These are phyloP conservation scores for Syzygium syzygioides DNA, from an alignment of 441 rosid species.

Conservation along the genomic window DNA sequence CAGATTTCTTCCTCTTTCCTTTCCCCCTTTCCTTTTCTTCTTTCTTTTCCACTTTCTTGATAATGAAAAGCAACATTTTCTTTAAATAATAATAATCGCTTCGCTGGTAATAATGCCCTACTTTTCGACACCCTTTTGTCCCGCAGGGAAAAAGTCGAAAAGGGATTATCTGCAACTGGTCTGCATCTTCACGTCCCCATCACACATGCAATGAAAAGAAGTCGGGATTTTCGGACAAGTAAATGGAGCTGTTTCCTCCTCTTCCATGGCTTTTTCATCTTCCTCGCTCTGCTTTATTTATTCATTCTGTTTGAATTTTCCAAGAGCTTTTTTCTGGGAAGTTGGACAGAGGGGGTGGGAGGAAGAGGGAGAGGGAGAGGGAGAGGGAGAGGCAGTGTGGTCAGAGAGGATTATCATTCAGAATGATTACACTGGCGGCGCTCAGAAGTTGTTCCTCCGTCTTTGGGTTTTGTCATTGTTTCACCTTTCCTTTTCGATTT, in stretches of 20 bases:
- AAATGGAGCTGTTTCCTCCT: neutral
- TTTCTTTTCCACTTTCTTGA: neutral
- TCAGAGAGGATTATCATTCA: constrained; percentile 15
- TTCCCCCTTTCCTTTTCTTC: neutral
- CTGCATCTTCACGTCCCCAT: neutral
- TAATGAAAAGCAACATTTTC: neutral
- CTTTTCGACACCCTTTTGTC: neutral
- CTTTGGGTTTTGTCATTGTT: constrained; percentile 9
- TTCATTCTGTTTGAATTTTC: neutral
- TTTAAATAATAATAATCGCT: neutral
- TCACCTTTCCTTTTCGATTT: neutral
- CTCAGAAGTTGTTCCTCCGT: constrained; percentile 63
- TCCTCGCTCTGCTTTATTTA: neutral
- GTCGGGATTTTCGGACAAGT: neutral
- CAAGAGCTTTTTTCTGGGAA: neutral
- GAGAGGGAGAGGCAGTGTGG: neutral
- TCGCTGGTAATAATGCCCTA: neutral
- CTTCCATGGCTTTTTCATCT: neutral
- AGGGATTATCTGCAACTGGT: neutral
- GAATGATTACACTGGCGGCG: constrained; percentile 74
- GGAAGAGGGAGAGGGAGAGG: neutral
- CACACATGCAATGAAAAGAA: neutral
- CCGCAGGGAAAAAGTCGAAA: neutral
- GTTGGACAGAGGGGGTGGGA: neutral
- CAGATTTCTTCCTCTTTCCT: neutral